A percentile compares a stretch with the other conserved stretches of the same genome.
These are phyloP conservation scores for Apiospora sp. DNA, from an alignment of 2,329 filamentous ascomycete genomes.

Conservation along the genomic window DNA sequence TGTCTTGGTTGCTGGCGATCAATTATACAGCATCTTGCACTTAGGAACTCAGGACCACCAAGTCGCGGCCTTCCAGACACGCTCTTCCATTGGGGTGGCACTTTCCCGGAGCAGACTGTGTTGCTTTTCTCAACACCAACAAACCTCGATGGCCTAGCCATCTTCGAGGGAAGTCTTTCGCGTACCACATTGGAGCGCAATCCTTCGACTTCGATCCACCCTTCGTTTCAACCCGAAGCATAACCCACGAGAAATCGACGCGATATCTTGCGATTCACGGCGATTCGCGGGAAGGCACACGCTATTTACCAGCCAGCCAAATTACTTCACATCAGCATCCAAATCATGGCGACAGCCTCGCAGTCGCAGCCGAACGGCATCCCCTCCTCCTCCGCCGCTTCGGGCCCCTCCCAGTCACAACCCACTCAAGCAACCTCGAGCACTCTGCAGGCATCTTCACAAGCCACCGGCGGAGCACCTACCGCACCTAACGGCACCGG, in stretches of 20 bases:
- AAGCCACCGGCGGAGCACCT: constrained; percentile 33
- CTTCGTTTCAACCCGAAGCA: not conserved
- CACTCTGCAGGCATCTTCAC: constrained; percentile 42
- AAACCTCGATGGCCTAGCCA: constrained; percentile 21
- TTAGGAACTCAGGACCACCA: not conserved
- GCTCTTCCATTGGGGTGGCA: not conserved
- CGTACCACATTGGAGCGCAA: constrained; percentile 22
- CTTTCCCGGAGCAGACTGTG: not conserved
- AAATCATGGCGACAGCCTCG: constrained; percentile 43
- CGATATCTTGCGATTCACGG: constrained; percentile 32
- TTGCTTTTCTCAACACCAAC: constrained; percentile 1
- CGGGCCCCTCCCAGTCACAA: constrained; percentile 41
- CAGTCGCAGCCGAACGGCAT: constrained; percentile 63
- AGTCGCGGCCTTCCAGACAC: not conserved
- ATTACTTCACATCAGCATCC: not conserved
- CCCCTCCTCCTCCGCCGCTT: constrained; percentile 47
- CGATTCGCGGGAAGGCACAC: constrained; percentile 5
- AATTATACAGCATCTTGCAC: not conserved
- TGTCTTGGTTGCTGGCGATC: constrained; percentile 17
- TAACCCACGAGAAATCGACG: not conserved
- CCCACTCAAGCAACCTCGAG: constrained; percentile 41
- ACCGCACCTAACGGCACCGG: constrained; percentile 36
- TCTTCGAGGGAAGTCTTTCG: not conserved
- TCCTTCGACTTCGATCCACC: constrained; percentile 1
- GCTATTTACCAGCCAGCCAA: constrained; percentile 6